These are phyloP conservation scores for Hysterangium stoloniferum DNA, from an alignment of 768 basidiomycete genomes.

Conservation along the genomic window DNA sequence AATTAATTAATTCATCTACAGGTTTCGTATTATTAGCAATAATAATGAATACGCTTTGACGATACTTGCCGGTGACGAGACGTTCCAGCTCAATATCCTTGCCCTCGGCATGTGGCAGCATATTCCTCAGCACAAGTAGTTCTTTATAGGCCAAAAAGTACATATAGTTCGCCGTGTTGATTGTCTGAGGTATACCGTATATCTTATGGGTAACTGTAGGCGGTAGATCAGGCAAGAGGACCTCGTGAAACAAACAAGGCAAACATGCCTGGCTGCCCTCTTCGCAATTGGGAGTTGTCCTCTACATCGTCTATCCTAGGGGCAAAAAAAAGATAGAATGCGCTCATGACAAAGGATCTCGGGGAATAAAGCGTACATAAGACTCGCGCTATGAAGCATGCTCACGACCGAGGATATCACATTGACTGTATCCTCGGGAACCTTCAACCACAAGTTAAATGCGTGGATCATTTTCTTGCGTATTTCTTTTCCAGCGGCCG, in stretches of 20 bases:
- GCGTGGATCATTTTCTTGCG: conserved; percentile 81
- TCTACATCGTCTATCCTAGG: conserved; percentile 92
- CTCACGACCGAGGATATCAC: conserved; percentile 77
- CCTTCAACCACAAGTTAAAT: conserved; percentile 88
- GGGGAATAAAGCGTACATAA: conserved; percentile 55
- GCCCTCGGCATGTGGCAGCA: conserved; percentile 17
- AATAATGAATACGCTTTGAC: background rate
- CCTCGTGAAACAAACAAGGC: background rate
- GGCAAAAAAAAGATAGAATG: too few relatives aligned
- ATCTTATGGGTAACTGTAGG: conserved; percentile 88
- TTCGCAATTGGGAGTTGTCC: conserved; percentile 77
- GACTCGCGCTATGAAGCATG: conserved; percentile 91
- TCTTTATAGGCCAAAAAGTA: conserved; percentile 93
- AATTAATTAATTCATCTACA: conserved; percentile 62
- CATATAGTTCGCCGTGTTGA: conserved; percentile 95
- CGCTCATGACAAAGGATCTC: conserved; percentile 12
- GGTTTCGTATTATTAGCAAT: background rate
- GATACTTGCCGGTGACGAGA: conserved; percentile 60
- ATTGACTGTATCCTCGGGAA: conserved; percentile 61
- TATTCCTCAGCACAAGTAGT: conserved; percentile 49
- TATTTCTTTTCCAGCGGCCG: conserved; percentile 89
- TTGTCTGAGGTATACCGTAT: conserved; percentile 92
- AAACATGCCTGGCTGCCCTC: conserved; percentile 68
- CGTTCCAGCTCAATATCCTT: conserved; percentile 44
- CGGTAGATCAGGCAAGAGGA: background rate